These are phyloP conservation scores for Macrolepiota fuliginosa DNA, from an alignment of 768 basidiomycete genomes.

Conservation along the genomic window DNA sequence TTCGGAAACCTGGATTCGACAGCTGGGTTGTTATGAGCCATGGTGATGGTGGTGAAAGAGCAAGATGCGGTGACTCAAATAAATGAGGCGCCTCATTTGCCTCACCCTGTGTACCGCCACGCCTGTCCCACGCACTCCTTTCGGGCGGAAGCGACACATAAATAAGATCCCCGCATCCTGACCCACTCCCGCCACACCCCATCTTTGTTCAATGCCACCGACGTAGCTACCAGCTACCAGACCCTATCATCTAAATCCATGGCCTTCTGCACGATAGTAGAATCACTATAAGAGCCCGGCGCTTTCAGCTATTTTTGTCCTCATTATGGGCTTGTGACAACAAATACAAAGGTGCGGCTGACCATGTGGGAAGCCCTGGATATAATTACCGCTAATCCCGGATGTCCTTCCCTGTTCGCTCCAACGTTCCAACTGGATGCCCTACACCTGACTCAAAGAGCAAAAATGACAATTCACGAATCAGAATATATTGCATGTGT, in stretches of 20 bases:
- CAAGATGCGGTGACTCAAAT: slow-evolving; percentile 8
- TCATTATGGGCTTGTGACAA: background rate
- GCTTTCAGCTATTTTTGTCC: background rate
- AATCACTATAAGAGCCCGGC: background rate
- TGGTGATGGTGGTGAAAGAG: slow-evolving; percentile 28
- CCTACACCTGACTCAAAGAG: too few species aligned
- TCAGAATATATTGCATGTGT: too few species aligned
- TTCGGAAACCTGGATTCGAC: slow-evolving; percentile 29
- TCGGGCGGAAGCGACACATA: background rate
- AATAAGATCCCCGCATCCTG: background rate
- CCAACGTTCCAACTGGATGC: too few species aligned
- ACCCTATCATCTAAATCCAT: background rate
- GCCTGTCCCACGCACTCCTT: slow-evolving; percentile 8
- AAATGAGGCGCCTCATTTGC: slow-evolving; percentile 5
- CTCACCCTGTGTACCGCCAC: slow-evolving; percentile 7
- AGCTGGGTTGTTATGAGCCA: slow-evolving; percentile 27
- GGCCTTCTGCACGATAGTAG: background rate
- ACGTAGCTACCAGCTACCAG: background rate
- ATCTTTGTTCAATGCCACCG: background rate
- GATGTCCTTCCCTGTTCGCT: background rate
- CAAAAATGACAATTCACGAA: too few species aligned
- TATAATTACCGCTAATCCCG: background rate
- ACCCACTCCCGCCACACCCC: background rate
- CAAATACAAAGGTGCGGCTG: background rate
- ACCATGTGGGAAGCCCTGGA: background rate